Evolutionary conservation across 176 grass and related monocot genomes (phyloP).

Genomic region (Lolium multiflorum): DNA sequence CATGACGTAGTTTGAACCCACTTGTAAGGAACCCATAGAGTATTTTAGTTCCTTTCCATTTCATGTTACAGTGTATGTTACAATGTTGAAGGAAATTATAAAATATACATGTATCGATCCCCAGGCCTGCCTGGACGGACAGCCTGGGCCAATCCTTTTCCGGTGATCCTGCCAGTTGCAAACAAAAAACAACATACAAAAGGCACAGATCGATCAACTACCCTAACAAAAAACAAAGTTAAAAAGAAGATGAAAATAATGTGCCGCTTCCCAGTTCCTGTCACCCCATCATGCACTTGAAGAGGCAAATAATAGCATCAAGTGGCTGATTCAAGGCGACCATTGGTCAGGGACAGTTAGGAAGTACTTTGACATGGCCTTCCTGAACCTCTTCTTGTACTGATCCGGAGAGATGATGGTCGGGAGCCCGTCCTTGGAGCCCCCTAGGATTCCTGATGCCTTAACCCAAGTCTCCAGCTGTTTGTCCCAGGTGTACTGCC

Average conservation of each 20-base stretch:
- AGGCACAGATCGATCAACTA: slow-evolving; percentile 57
- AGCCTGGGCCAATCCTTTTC: slow-evolving; percentile 13
- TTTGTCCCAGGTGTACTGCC: slow-evolving; percentile 99
- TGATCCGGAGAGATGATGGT: slow-evolving; percentile 85
- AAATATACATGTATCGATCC: slow-evolving; percentile 58
- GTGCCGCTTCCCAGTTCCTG: slow-evolving; percentile 19
- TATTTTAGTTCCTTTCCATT: slow-evolving; percentile 46
- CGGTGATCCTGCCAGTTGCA: slow-evolving; percentile 50
- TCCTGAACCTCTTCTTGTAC: slow-evolving; percentile 97
- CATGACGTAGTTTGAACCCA: neutral
- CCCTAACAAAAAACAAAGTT: slow-evolving; percentile 38
- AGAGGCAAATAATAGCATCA: slow-evolving; percentile 37
- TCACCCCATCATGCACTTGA: slow-evolving; percentile 38
- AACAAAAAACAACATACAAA: slow-evolving; percentile 64
- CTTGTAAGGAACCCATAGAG: neutral
- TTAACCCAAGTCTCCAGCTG: slow-evolving; percentile 97
- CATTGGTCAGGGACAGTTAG: slow-evolving; percentile 86
- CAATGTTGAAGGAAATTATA: neutral
- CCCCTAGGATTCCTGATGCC: slow-evolving; percentile 80
- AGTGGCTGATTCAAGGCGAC: slow-evolving; percentile 55
- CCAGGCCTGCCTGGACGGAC: slow-evolving; percentile 31
- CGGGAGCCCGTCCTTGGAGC: slow-evolving; percentile 71
- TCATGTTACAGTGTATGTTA: slow-evolving; percentile 45
- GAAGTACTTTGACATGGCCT: slow-evolving; percentile 99
- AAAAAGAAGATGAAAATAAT: neutral